A percentile compares a stretch with the other conserved stretches of the same genome.
phyloP scores from a whole-genome alignment of 1,139 yeast species.

The Cylindricascospora bacillispora region DNA sequence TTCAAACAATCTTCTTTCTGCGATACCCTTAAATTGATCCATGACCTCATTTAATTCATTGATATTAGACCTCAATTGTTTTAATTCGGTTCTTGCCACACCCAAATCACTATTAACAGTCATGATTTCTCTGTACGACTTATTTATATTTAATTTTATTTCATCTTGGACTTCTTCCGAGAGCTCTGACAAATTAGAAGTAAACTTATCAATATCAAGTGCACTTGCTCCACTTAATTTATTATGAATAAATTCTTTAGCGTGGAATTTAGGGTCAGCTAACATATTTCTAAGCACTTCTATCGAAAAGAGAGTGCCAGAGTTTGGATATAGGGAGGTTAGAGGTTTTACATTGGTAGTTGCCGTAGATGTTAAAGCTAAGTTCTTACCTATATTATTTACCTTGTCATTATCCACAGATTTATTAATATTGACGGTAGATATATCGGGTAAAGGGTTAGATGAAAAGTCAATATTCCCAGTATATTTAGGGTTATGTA shows the following conservation, averaged over 20 bases:
- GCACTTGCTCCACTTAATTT: slow-evolving; percentile 58
- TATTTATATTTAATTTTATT: slow-evolving; percentile 51
- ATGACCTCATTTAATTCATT: slow-evolving; percentile 51
- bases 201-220: slow-evolving; percentile 59
- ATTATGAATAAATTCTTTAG: slow-evolving; percentile 39
- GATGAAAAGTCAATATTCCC: slow-evolving; percentile 19
- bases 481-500: slow-evolving; percentile 24
- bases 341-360: background rate
- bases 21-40: slow-evolving; percentile 56
- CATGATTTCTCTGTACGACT: slow-evolving; percentile 61
- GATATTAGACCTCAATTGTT: slow-evolving; percentile 46
- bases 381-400: background rate
- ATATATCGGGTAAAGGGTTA: slow-evolving; percentile 18
- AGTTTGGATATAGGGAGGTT: background rate
- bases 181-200: slow-evolving; percentile 42
- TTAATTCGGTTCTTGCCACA: slow-evolving; percentile 51
- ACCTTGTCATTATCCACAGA: background rate
- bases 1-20: slow-evolving; percentile 42
- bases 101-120: slow-evolving; percentile 54
- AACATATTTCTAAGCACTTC: slow-evolving; percentile 16
- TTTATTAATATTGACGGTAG: background rate
- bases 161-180: slow-evolving; percentile 46
- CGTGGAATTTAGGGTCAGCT: slow-evolving; percentile 31
- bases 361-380: background rate
- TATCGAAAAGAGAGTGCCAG: slow-evolving; percentile 1